phyloP scores from a whole-genome alignment of 2,329 filamentous ascomycete genomes.

The Fusarium nanum region DNA sequence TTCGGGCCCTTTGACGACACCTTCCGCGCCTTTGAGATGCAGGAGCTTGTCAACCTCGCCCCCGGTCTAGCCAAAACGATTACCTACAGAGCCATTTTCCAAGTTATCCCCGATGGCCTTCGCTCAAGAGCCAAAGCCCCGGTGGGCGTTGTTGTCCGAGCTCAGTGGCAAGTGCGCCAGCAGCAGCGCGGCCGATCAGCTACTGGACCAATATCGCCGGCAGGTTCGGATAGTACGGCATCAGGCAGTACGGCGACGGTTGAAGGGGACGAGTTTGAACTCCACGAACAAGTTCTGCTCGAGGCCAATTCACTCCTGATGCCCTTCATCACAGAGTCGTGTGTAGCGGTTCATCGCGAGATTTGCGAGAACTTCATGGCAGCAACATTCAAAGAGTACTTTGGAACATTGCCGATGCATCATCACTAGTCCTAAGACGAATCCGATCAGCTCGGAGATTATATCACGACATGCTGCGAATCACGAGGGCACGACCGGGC shows the following conservation, averaged over 20 bases:
- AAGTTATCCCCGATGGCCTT: slow-evolving; percentile 55
- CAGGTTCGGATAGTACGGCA: slow-evolving; percentile 44
- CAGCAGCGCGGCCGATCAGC: slow-evolving; percentile 30
- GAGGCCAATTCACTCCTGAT: slow-evolving; percentile 52
- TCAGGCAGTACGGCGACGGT: slow-evolving; percentile 42
- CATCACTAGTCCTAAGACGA: neutral
- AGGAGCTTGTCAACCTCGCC: slow-evolving; percentile 52
- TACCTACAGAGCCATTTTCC: slow-evolving; percentile 57
- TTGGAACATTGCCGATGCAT: slow-evolving; percentile 28
- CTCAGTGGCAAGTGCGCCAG: slow-evolving; percentile 49
- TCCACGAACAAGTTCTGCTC: slow-evolving; percentile 50
- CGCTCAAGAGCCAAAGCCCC: slow-evolving; percentile 58
- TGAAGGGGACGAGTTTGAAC: slow-evolving; percentile 50
- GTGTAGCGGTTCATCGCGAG: slow-evolving; percentile 47
- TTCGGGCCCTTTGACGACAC: slow-evolving; percentile 54
- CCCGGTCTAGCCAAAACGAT: slow-evolving; percentile 57
- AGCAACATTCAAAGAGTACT: slow-evolving; percentile 45
- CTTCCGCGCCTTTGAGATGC: slow-evolving; percentile 51
- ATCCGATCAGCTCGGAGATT: neutral
- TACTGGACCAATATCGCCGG: slow-evolving; percentile 38
- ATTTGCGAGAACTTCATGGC: slow-evolving; percentile 50
- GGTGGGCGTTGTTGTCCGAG: slow-evolving; percentile 58
- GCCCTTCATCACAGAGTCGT: slow-evolving; percentile 50
- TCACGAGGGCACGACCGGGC: neutral
- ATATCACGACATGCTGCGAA: neutral